A percentile compares a stretch with the other conserved stretches of the same genome.
phyloP scores from a whole-genome alignment of 768 basidiomycete species.

The Mycena albidolilacea region DNA sequence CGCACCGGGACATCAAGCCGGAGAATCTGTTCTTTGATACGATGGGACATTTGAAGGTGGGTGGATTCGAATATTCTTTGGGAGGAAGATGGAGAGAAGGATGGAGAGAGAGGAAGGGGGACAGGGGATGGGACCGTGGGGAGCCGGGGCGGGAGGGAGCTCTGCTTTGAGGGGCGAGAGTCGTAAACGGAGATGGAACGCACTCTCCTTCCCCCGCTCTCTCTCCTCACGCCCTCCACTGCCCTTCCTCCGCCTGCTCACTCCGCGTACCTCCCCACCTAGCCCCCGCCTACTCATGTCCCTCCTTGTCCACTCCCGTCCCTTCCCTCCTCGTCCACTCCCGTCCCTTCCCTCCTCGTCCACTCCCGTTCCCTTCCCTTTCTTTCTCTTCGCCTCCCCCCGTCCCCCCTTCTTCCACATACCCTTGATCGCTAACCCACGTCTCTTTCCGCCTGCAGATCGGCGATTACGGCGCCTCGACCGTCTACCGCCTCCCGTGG shows the following conservation, averaged over 20 bases:
- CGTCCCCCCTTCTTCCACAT: too few relatives aligned
- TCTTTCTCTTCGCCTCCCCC: background rate
- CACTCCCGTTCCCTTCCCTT: background rate
- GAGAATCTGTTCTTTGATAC: slow-evolving; percentile 97
- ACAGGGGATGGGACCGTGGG: background rate
- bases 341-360: background rate
- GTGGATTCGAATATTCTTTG: background rate
- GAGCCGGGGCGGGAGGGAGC: too few relatives aligned
- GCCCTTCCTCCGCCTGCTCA: too few relatives aligned
- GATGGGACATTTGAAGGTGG: slow-evolving; percentile 94
- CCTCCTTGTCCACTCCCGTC: background rate
- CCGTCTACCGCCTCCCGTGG: slow-evolving; percentile 99
- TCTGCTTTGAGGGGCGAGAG: too few relatives aligned
- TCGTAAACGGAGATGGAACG: too few relatives aligned
- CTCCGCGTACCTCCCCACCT: too few relatives aligned
- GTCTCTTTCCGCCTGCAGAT: slow-evolving; percentile 67
- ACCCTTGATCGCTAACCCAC: too few relatives aligned
- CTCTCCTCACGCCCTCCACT: too few relatives aligned
- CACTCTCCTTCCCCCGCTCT: too few relatives aligned
- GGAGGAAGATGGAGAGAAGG: background rate
- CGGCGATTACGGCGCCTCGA: slow-evolving; percentile 98
- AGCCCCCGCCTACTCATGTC: background rate
- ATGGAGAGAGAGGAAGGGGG: background rate
- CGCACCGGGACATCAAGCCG: slow-evolving; percentile 98
- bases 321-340: background rate